A percentile compares a stretch with the other conserved stretches of the same genome.
Evolutionary conservation across 345 rosid species (phyloP).

Genomic region (Boechera stricta): DNA sequence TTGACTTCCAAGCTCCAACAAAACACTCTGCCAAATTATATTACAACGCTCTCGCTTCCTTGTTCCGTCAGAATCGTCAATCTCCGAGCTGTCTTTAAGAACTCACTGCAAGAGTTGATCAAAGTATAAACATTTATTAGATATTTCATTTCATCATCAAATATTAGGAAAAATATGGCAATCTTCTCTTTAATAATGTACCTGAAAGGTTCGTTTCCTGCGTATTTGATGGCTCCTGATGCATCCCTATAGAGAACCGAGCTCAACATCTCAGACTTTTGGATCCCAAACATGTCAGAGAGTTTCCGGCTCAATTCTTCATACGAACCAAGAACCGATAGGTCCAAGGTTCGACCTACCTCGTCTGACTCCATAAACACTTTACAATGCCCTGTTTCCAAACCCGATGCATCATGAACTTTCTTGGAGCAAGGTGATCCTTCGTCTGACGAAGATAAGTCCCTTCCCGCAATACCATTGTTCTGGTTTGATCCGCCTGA

Average conservation of each 20-base stretch:
- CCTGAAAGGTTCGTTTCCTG: slow-evolving; percentile 92
- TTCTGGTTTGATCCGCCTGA: slow-evolving; percentile 67
- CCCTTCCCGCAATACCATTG: slow-evolving; percentile 43
- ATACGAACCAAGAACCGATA: slow-evolving; percentile 75
- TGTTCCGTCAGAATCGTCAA: slow-evolving; percentile 74
- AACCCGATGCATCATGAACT: slow-evolving; percentile 48
- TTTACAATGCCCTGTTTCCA: slow-evolving; percentile 81
- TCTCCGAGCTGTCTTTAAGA: slow-evolving; percentile 84
- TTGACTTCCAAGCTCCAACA: slow-evolving; percentile 25
- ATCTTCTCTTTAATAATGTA: slow-evolving; percentile 21
- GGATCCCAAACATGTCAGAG: slow-evolving; percentile 75
- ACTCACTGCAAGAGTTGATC: slow-evolving; percentile 63
- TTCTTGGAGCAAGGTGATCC: slow-evolving; percentile 65
- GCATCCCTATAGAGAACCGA: slow-evolving; percentile 73
- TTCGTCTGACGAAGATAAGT: slow-evolving; percentile 62
- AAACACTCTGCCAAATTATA: slow-evolving; percentile 40
- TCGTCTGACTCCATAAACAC: slow-evolving; percentile 89
- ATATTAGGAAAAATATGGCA: neutral
- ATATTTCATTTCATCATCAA: neutral
- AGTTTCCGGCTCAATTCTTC: slow-evolving; percentile 73
- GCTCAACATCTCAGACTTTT: slow-evolving; percentile 67
- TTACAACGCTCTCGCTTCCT: slow-evolving; percentile 62
- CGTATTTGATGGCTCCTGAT: slow-evolving; percentile 63
- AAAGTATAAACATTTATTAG: neutral
- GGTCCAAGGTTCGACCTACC: slow-evolving; percentile 80